Evolutionary conservation across 1,284 basidiomycete species (phyloP), one percentile per base, ranked within the genome.

Genomic region (Naganishia sp.): DNA sequence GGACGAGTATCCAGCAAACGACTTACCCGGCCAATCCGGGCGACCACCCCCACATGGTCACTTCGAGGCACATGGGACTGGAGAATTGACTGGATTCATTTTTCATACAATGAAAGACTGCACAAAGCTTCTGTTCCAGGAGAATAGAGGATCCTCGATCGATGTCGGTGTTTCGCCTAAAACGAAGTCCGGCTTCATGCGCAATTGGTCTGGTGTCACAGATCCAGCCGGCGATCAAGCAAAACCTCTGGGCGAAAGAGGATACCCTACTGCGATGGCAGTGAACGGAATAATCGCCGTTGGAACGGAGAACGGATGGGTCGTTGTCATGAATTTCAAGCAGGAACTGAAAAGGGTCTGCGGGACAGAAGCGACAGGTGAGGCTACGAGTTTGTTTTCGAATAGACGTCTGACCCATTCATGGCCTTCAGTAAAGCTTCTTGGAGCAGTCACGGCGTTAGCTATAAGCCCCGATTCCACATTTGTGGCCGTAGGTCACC

Each of bases 391-490:
- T 7, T 18, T 47, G 21, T 10, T 56, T 23, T 5, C 6, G 25
- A 13, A 6, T 28, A 47, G 45, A 35, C 17, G 21, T 52, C 50
- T 23, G 31, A 58, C 25, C 15, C 17, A 5, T 32, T 23, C n/a
- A 17, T 46, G 9, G 31, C 32, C 35, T 43, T 67, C 76, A 89
- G 88, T 82, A 53, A 85, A 82, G 72, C 77, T 82, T 11, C 81
- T 87, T 18, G 92, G 93, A 17, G 79, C 90, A n/a, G 92, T 96
- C 18, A 96, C 92, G 6, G 89, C 94, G 0, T 80, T 99, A 5
- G 88, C 92, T 2, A 82, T 99, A 57, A 97, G 94, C 3, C 88
- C 91, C 70, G 96, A 99, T 75, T 91, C 94, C 72, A 95, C 94
- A 0, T 98, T 88, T 76, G 82, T 98, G 55, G 95, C 90, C 0